Evolutionary conservation across 495 filamentous ascomycete species (phyloP).

Genomic region (Choiromyces venosus): DNA sequence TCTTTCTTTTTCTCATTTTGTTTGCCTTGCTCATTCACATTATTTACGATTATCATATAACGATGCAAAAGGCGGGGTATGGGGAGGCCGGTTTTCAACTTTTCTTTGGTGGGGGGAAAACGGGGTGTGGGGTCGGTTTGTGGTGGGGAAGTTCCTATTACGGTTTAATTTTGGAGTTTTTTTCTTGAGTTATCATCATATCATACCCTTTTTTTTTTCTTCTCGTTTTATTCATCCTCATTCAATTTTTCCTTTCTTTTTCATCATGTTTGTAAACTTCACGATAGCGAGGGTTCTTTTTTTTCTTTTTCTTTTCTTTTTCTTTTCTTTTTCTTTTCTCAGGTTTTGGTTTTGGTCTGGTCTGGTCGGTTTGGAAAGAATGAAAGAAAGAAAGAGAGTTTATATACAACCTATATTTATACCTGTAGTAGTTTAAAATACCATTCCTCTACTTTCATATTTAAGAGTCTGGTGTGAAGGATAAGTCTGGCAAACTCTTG

Average conservation of each 20-base stretch:
- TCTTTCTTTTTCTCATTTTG: not conserved
- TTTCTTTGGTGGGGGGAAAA: not conserved
- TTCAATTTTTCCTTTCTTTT: not conserved
- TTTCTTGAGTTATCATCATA: conserved; percentile 28
- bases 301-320: conserved; percentile 5
- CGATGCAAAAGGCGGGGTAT: not conserved
- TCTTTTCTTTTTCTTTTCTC: not conserved
- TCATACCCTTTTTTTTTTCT: not conserved
- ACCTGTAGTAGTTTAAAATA: not conserved
- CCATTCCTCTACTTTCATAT: not conserved
- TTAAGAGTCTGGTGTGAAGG: not conserved
- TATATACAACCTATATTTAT: not conserved
- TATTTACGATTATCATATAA: conserved; percentile 1
- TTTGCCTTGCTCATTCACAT: not conserved
- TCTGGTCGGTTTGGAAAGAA: conserved; percentile 1
- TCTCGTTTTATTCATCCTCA: not conserved
- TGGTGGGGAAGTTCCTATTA: not conserved
- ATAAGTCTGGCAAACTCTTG: too few species aligned
- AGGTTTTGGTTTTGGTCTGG: not conserved
- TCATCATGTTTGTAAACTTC: conserved; percentile 1
- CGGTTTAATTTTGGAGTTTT: conserved; percentile 5
- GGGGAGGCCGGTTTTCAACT: not conserved
- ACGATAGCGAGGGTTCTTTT: not conserved
- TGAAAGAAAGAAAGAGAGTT: not conserved
- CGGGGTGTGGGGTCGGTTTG: not conserved